A percentile compares a stretch with the other conserved stretches of the same genome.
These are phyloP conservation scores for Francoa sonchifolia DNA, from an alignment of 441 rosid species.

Conservation along the genomic window DNA sequence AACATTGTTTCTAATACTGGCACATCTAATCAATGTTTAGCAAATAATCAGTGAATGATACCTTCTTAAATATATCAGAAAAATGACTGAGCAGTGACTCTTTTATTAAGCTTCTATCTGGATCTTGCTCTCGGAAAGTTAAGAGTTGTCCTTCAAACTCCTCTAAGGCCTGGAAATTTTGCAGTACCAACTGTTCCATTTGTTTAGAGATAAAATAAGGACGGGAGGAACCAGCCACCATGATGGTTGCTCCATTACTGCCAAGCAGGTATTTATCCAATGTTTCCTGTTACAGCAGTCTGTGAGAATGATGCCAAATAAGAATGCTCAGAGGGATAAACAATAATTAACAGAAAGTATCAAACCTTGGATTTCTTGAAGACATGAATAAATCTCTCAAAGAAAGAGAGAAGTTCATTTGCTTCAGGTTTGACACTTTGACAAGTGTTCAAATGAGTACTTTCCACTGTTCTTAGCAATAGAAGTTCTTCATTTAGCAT, in stretches of 20 bases:
- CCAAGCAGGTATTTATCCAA: slow-evolving; percentile 49
- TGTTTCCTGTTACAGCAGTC: slow-evolving; percentile 36
- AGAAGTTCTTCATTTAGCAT: slow-evolving; percentile 53
- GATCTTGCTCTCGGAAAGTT: slow-evolving; percentile 24
- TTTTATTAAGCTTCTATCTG: slow-evolving; percentile 33
- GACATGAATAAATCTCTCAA: slow-evolving; percentile 44
- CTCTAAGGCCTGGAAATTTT: slow-evolving; percentile 49
- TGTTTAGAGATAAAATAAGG: slow-evolving; percentile 38
- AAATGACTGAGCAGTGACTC: slow-evolving; percentile 40
- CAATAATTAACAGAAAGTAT: slow-evolving; percentile 10
- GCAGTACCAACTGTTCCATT: slow-evolving; percentile 32
- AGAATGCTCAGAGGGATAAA: background rate
- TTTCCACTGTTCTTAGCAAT: slow-evolving; percentile 51
- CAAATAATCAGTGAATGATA: slow-evolving; percentile 14
- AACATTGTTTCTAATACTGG: background rate
- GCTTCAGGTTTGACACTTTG: slow-evolving; percentile 38
- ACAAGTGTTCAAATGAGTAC: slow-evolving; percentile 48
- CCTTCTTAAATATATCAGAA: slow-evolving; percentile 42
- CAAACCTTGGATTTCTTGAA: slow-evolving; percentile 63
- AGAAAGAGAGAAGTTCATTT: slow-evolving; percentile 29
- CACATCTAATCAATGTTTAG: background rate
- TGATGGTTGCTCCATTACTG: slow-evolving; percentile 24
- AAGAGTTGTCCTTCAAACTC: slow-evolving; percentile 47
- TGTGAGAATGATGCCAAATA: slow-evolving; percentile 19
- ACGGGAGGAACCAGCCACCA: slow-evolving; percentile 17